Evolutionary conservation across 768 basidiomycete species (phyloP).

Genomic region (Leucosporidium yakuticum): DNA sequence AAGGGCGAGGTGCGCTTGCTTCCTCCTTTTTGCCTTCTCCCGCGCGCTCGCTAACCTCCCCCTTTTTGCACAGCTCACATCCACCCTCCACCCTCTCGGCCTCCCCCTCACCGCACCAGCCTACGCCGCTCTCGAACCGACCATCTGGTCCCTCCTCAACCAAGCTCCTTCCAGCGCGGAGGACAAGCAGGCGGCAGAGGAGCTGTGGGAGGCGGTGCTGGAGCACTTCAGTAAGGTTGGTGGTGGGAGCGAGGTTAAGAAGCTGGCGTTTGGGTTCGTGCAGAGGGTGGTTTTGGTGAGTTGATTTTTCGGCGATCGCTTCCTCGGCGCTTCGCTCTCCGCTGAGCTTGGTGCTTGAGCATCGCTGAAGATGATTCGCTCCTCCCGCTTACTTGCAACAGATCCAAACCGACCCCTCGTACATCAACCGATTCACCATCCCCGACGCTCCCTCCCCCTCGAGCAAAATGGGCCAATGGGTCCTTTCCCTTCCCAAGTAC

Average conservation of each 20-base stretch:
- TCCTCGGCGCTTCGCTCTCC: neutral
- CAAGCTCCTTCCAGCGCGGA: constrained; percentile 28
- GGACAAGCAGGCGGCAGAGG: constrained; percentile 28
- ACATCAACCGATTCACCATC: constrained; percentile 23
- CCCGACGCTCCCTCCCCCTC: constrained; percentile 57
- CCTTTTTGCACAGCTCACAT: constrained; percentile 5
- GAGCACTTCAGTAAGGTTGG: constrained; percentile 58
- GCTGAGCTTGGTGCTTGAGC: neutral
- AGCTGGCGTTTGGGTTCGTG: constrained; percentile 67
- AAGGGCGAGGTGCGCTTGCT: constrained; percentile 22
- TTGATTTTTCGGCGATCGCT: constrained; percentile 36
- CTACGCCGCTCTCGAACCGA: constrained; percentile 59
- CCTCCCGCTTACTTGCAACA: too few relatives aligned
- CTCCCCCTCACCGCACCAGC: constrained; percentile 11
- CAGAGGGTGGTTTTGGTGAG: constrained; percentile 62
- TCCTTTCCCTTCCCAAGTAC: constrained; percentile 66
- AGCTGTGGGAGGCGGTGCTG: constrained; percentile 55
- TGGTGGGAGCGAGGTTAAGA: constrained; percentile 62
- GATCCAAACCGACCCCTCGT: constrained; percentile 19
- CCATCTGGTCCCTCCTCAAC: constrained; percentile 47
- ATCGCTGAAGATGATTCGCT: too few relatives aligned
- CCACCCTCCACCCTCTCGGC: constrained; percentile 10
- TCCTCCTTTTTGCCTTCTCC: neutral
- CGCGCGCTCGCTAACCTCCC: constrained; percentile 35
- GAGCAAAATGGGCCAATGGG: constrained; percentile 58